phyloP scores from a whole-genome alignment of 345 rosid genomes.

The Moricandia arvensis region DNA sequence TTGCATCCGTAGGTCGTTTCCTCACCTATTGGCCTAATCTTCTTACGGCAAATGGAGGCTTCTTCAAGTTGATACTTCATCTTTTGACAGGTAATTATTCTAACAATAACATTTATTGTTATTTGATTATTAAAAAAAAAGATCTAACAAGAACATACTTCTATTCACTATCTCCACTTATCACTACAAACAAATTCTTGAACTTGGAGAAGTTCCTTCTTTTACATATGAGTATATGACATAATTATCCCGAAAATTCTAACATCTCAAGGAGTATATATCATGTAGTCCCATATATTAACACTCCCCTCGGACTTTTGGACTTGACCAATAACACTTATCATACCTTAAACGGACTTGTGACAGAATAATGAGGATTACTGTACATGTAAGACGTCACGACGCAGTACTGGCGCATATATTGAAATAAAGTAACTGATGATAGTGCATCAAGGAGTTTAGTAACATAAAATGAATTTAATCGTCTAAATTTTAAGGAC shows the following conservation, averaged over 20 bases:
- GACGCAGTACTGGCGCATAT: neutral
- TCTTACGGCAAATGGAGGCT: conserved; percentile 27
- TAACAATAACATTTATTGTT: neutral
- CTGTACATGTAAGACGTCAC: neutral
- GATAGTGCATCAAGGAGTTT: neutral
- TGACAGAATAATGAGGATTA: neutral
- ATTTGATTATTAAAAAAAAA: too few species aligned
- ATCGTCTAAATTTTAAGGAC: neutral
- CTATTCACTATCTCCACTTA: neutral
- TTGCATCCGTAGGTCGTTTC: conserved; percentile 6
- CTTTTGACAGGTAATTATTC: conserved; percentile 21
- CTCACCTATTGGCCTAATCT: conserved; percentile 31
- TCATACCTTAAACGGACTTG: neutral
- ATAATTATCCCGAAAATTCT: neutral
- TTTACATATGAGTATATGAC: neutral
- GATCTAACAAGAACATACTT: neutral
- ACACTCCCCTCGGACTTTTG: neutral
- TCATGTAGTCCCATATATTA: neutral
- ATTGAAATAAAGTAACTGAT: neutral
- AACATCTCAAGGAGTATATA: conserved; percentile 1
- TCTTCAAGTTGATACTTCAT: conserved; percentile 29
- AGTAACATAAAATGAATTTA: neutral
- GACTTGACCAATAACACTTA: conserved; percentile 16
- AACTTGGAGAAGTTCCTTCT: neutral
- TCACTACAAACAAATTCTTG: conserved; percentile 7